Conservation (phyloP, 257 asterid species). For the Anisodus tanguticus region DNA sequence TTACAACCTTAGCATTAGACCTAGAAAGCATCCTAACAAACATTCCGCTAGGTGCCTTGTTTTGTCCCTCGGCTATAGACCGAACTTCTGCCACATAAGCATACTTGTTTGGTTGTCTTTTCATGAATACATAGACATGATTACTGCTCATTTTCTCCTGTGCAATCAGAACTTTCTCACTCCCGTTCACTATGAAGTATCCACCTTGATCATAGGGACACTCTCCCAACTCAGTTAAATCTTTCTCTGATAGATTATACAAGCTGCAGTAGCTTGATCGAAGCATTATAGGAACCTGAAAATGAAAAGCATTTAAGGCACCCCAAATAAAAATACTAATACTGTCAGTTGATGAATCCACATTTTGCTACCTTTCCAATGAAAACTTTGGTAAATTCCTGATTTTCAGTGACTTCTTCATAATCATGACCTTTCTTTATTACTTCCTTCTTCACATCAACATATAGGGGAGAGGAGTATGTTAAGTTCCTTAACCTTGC, state of each 20-base stretch:
- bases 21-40: constrained; percentile 98
- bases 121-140: constrained; percentile 94
- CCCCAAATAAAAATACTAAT: neutral
- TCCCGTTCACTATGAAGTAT: constrained; percentile 91
- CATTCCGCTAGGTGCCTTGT: constrained; percentile 96
- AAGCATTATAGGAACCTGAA: constrained; percentile 94
- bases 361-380: constrained; percentile 77
- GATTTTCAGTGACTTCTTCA: constrained; percentile 96
- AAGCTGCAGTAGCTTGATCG: constrained; percentile 95
- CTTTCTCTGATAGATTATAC: constrained; percentile 91
- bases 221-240: constrained; percentile 97
- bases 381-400: constrained; percentile 93
- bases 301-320: neutral
- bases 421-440: constrained; percentile 96
- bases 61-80: constrained; percentile 95
- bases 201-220: constrained; percentile 99
- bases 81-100: constrained; percentile 93
- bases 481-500: constrained; percentile 96
- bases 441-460: constrained; percentile 85
- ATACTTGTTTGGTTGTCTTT: constrained; percentile 99
- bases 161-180: constrained; percentile 97
- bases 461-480: constrained; percentile 94
- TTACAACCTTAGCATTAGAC: constrained; percentile 93
- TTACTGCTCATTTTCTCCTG: constrained; percentile 99
- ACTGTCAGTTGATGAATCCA: neutral